These are phyloP conservation scores for Mycotypha africana DNA, from an alignment of 371 early-diverging fungal species.

Conservation along the genomic window DNA sequence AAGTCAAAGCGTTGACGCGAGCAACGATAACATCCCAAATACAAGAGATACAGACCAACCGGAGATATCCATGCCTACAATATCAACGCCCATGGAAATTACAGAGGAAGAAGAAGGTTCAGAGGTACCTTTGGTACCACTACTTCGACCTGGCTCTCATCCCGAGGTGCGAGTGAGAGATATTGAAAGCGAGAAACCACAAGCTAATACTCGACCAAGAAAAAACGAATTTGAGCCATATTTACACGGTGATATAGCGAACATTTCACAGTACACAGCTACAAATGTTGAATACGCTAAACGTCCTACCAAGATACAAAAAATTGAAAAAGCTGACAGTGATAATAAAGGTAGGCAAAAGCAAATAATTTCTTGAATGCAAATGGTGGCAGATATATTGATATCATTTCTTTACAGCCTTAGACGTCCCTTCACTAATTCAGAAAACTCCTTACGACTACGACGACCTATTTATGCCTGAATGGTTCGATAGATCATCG, in stretches of 20 bases:
- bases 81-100: neutral
- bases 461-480: slow-evolving; percentile 8
- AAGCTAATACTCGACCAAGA: slow-evolving; percentile 44
- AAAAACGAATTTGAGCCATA: slow-evolving; percentile 68
- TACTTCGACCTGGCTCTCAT: slow-evolving; percentile 20
- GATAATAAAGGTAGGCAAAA: slow-evolving; percentile 10
- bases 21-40: neutral
- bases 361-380: neutral
- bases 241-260: slow-evolving; percentile 58
- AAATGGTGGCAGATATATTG: neutral
- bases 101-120: neutral
- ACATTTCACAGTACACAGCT: slow-evolving; percentile 48
- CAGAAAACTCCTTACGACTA: slow-evolving; percentile 21
- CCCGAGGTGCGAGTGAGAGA: slow-evolving; percentile 33
- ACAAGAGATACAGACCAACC: neutral
- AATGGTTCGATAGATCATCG: slow-evolving; percentile 77
- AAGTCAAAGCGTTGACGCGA: neutral
- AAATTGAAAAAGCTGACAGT: slow-evolving; percentile 1
- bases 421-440: slow-evolving; percentile 9
- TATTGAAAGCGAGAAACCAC: slow-evolving; percentile 38
- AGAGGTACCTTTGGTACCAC: neutral
- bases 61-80: neutral
- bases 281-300: slow-evolving; percentile 28
- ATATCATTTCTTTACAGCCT: too few relatives aligned
- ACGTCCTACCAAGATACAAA: slow-evolving; percentile 6